These are phyloP conservation scores for Rhexocercosporidium sp. DNA, from an alignment of 2,329 filamentous ascomycete genomes.

Conservation along the genomic window DNA sequence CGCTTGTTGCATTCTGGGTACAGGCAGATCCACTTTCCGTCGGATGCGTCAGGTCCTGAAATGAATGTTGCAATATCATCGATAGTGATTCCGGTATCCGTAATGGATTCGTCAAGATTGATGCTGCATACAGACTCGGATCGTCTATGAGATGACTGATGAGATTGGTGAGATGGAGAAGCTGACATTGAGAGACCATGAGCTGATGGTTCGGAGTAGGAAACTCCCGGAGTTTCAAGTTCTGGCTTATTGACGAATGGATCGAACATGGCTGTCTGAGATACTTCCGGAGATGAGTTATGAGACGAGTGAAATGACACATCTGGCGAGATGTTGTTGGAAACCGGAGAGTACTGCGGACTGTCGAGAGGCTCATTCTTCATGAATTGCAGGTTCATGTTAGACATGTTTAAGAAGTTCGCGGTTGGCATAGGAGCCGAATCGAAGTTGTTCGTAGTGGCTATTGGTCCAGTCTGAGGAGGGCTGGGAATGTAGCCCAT, in stretches of 20 bases:
- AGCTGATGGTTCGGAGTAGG: conserved; percentile 29
- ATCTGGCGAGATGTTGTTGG: conserved; percentile 48
- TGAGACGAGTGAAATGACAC: conserved; percentile 49
- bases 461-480: conserved; percentile 56
- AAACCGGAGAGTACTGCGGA: conserved; percentile 37
- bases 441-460: conserved; percentile 52
- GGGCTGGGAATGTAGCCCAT: conserved; percentile 59
- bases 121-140: conserved; percentile 64
- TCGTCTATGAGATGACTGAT: conserved; percentile 52
- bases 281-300: conserved; percentile 56
- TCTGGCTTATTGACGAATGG: conserved; percentile 52
- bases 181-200: conserved; percentile 25
- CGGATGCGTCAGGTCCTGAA: conserved; percentile 70
- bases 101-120: conserved; percentile 69
- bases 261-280: conserved; percentile 51
- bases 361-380: conserved; percentile 38
- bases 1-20: conserved; percentile 82
- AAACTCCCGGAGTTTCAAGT: conserved; percentile 39
- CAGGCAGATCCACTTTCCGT: conserved; percentile 81
- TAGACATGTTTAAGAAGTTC: conserved; percentile 60
- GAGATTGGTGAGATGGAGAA: conserved; percentile 29
- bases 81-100: conserved; percentile 82
- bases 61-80: conserved; percentile 84
- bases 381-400: conserved; percentile 52
- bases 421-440: conserved; percentile 59